These are phyloP conservation scores for Aspergillus egyptiacus DNA, from an alignment of 495 filamentous ascomycete species.

Conservation along the genomic window DNA sequence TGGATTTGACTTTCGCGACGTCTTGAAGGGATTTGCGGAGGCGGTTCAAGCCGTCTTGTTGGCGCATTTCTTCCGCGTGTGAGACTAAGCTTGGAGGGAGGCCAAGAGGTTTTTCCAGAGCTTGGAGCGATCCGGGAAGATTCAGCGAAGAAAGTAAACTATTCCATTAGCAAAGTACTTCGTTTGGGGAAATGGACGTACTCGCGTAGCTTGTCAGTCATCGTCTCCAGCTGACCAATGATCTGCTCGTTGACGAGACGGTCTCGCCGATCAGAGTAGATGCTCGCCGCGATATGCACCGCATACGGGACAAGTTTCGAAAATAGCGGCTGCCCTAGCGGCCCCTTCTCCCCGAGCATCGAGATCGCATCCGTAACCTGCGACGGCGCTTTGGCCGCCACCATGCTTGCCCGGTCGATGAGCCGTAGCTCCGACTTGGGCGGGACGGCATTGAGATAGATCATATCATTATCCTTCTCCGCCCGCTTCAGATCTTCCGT, in stretches of 20 bases:
- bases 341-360: constrained; percentile 70
- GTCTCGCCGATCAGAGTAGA: constrained; percentile 89
- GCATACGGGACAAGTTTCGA: constrained; percentile 91
- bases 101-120: constrained; percentile 89
- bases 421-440: constrained; percentile 82
- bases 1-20: constrained; percentile 75
- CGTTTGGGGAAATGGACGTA: constrained; percentile 18
- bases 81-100: constrained; percentile 77
- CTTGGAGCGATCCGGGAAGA: constrained; percentile 87
- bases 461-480: constrained; percentile 93
- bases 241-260: constrained; percentile 79
- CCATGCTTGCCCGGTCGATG: constrained; percentile 86
- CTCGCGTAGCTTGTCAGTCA: constrained; percentile 77
- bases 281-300: constrained; percentile 89
- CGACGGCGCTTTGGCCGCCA: constrained; percentile 67
- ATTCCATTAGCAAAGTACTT: not conserved
- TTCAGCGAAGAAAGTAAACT: constrained; percentile 74
- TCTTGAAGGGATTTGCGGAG: constrained; percentile 75
- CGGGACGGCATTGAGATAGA: constrained; percentile 80
- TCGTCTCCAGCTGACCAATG: constrained; percentile 73
- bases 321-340: constrained; percentile 80
- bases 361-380: constrained; percentile 76
- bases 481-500: constrained; percentile 84
- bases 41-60: constrained; percentile 75
- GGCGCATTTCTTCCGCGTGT: constrained; percentile 92